Conservation (phyloP, 805 yeast species). For the Pichia sporocuriosa region DNA sequence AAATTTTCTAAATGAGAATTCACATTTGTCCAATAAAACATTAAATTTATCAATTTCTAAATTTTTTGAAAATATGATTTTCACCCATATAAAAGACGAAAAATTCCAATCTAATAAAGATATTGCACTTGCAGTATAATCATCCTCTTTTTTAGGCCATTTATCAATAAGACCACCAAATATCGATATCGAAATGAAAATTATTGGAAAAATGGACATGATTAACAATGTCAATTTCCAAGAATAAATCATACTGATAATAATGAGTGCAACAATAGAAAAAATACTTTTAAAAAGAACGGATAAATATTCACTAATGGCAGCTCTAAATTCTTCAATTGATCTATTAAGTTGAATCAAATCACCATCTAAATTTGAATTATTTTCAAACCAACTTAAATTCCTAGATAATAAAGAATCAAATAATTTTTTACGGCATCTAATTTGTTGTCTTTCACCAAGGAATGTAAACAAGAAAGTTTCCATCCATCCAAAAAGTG, state of each 20-base stretch:
- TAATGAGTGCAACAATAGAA: slow-evolving; percentile 47
- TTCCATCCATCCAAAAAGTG: slow-evolving; percentile 45
- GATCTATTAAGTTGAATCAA: slow-evolving; percentile 62
- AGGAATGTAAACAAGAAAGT: slow-evolving; percentile 56
- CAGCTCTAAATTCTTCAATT: slow-evolving; percentile 63
- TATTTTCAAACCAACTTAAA: slow-evolving; percentile 57
- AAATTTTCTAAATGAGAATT: slow-evolving; percentile 35
- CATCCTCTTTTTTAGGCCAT: slow-evolving; percentile 52
- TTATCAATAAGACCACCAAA: slow-evolving; percentile 47
- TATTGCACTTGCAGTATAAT: slow-evolving; percentile 46
- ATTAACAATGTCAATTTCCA: slow-evolving; percentile 82
- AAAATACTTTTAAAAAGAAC: slow-evolving; percentile 46
- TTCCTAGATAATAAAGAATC: slow-evolving; percentile 39
- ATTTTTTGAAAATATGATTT: slow-evolving; percentile 50
- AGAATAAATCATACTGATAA: slow-evolving; percentile 66
- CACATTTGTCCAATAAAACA: slow-evolving; percentile 25
- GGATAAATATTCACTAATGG: slow-evolving; percentile 62
- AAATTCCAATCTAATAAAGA: slow-evolving; percentile 67
- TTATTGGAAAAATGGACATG: slow-evolving; percentile 67
- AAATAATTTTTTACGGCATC: slow-evolving; percentile 46
- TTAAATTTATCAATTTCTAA: slow-evolving; percentile 43
- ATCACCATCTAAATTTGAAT: slow-evolving; percentile 54
- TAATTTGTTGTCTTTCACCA: slow-evolving; percentile 63
- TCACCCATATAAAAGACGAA: slow-evolving; percentile 50
- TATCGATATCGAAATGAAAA: slow-evolving; percentile 40